Percentiles rank a stretch among this genome's conserved stretches.
Evolutionary conservation across 2,329 filamentous ascomycete species (phyloP).

Genomic region (Apiospora koreana): DNA sequence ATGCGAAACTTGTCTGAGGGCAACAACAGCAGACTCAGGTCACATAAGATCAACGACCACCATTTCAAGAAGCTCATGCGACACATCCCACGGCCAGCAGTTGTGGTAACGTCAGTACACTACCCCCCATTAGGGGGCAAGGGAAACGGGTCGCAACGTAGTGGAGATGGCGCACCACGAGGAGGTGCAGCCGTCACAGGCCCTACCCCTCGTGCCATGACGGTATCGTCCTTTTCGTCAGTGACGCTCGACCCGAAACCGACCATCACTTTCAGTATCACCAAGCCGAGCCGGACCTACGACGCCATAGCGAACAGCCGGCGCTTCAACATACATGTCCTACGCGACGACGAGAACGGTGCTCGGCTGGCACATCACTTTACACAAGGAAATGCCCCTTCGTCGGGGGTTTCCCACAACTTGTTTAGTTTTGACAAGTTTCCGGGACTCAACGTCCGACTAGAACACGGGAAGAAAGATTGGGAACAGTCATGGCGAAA

Average conservation of each 20-base stretch:
- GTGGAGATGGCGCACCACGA: slow-evolving; percentile 10
- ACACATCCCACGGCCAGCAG: not conserved
- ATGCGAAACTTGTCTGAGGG: not conserved
- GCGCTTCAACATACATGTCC: slow-evolving; percentile 57
- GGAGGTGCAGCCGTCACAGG: slow-evolving; percentile 17
- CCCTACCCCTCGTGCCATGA: slow-evolving; percentile 50
- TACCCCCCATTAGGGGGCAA: not conserved
- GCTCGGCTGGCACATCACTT: slow-evolving; percentile 54
- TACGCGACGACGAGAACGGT: slow-evolving; percentile 48
- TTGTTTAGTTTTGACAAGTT: not conserved
- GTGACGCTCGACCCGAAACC: slow-evolving; percentile 53
- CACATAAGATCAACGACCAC: not conserved
- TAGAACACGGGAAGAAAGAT: not conserved
- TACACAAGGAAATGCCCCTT: slow-evolving; percentile 45
- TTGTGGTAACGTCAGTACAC: slow-evolving; percentile 5
- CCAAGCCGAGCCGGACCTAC: slow-evolving; percentile 55
- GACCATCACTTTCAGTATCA: slow-evolving; percentile 58
- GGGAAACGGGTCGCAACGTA: not conserved
- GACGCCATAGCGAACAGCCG: slow-evolving; percentile 47
- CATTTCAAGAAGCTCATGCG: not conserved
- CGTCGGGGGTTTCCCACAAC: not conserved
- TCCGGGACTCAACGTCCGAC: not conserved
- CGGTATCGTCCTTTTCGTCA: slow-evolving; percentile 61
- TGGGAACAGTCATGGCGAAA: not conserved
- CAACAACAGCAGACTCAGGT: not conserved